phyloP scores from a whole-genome alignment of 1,284 basidiomycete genomes.

The Pterula multifida region DNA sequence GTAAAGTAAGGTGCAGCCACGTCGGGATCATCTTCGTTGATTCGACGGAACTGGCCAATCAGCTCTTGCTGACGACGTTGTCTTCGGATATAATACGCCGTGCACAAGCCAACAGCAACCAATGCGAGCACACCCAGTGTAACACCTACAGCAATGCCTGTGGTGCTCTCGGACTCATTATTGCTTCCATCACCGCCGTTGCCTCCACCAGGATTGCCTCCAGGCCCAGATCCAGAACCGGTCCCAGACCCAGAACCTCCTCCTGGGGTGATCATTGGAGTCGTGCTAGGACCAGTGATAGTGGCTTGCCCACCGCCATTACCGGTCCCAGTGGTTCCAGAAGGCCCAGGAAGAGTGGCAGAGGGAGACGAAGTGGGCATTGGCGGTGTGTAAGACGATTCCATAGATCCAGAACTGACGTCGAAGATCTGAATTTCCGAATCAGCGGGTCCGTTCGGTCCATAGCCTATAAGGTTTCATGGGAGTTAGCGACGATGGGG shows the following conservation, averaged over 20 bases:
- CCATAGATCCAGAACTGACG: conserved; percentile 19
- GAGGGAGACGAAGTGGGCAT: conserved; percentile 15
- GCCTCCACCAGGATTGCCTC: conserved; percentile 9
- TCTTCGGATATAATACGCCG: conserved; percentile 29
- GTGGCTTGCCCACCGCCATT: conserved; percentile 4
- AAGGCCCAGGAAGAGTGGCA: conserved; percentile 15
- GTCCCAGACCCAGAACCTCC: background rate
- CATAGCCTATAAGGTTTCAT: conserved; percentile 37
- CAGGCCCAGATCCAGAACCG: conserved; percentile 5
- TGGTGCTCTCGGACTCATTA: conserved; percentile 15
- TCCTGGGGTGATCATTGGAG: conserved; percentile 12
- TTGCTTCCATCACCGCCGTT: conserved; percentile 11
- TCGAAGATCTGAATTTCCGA: conserved; percentile 44
- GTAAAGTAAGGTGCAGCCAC: conserved; percentile 17
- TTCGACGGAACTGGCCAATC: conserved; percentile 29
- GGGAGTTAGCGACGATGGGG: conserved; percentile 1
- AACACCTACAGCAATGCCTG: conserved; percentile 44
- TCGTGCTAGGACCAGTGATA: conserved; percentile 14
- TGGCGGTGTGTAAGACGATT: conserved; percentile 20
- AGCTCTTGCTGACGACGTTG: conserved; percentile 18
- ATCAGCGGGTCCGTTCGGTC: conserved; percentile 34
- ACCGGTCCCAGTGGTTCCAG: conserved; percentile 5
- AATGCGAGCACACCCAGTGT: conserved; percentile 43
- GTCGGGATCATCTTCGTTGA: conserved; percentile 26
- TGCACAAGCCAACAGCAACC: conserved; percentile 25